Conservation (phyloP, 169 alveolate species). For the Plasmodium malariae region DNA sequence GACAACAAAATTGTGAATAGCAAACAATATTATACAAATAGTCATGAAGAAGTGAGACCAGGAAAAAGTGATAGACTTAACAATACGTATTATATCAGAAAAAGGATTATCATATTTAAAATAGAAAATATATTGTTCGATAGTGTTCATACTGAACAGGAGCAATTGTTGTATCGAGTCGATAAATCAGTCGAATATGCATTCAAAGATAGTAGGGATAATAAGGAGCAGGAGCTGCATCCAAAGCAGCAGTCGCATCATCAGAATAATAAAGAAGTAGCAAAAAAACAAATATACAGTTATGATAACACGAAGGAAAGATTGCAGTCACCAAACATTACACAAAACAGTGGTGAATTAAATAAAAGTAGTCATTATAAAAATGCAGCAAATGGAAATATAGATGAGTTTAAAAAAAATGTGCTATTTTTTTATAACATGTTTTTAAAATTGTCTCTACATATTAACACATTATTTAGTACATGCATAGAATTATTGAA, state of each 20-base stretch:
- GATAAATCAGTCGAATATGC: not conserved
- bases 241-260: too few species aligned
- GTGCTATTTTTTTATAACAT: constrained; percentile 20
- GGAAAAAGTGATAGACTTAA: not conserved
- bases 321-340: too few species aligned
- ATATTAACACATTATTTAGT: constrained; percentile 44
- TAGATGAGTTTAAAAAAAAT: not conserved
- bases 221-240: too few species aligned
- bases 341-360: not conserved
- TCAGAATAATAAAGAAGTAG: too few species aligned
- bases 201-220: not conserved
- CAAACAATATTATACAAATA: too few species aligned
- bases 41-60: not conserved
- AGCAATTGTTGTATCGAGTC: not conserved
- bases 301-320: too few species aligned
- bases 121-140: not conserved
- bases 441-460: constrained; percentile 22
- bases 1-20: not conserved
- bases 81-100: not conserved
- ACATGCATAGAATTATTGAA: constrained; percentile 34
- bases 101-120: too few species aligned
- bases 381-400: not conserved
- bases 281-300: too few species aligned
- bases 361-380: not conserved
- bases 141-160: not conserved